Conservation (phyloP, 2,329 filamentous ascomycete species). For the Botrytis byssoidea region DNA sequence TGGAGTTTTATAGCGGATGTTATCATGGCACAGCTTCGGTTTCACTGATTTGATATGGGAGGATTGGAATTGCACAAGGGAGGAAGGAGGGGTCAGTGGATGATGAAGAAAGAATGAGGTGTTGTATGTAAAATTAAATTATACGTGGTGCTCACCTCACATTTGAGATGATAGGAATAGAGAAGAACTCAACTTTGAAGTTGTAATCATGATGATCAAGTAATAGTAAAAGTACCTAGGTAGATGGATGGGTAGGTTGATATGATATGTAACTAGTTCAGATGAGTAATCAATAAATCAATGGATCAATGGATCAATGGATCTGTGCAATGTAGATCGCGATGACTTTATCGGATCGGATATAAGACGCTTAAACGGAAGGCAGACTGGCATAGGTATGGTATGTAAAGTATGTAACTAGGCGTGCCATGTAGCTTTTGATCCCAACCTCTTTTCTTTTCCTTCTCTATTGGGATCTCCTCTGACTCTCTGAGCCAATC, state of each 20-base stretch:
- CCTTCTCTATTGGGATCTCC: neutral
- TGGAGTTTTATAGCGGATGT: slow-evolving; percentile 7
- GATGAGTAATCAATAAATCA: neutral
- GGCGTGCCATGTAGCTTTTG: neutral
- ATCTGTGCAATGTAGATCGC: neutral
- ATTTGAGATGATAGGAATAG: neutral
- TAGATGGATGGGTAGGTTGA: no score
- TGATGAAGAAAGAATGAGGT: neutral
- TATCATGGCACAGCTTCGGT: neutral
- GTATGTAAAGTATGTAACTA: no score
- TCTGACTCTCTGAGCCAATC: neutral
- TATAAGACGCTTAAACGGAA: slow-evolving; percentile 5
- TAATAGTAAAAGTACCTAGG: no score
- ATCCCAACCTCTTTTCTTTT: slow-evolving; percentile 3
- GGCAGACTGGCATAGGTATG: neutral
- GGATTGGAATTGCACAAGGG: slow-evolving; percentile 10
- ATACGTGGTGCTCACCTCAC: neutral
- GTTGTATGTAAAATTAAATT: neutral
- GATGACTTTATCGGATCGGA: slow-evolving; percentile 3
- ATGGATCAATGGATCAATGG: neutral
- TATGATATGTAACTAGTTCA: no score
- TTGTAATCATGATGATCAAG: neutral
- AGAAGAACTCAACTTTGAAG: slow-evolving; percentile 1
- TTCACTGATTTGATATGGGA: neutral
- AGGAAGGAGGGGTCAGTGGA: slow-evolving; percentile 3